Evolutionary conservation across 257 asterid species (phyloP), one percentile per base, ranked within the genome.

Genomic region (Paulownia fortunei): DNA sequence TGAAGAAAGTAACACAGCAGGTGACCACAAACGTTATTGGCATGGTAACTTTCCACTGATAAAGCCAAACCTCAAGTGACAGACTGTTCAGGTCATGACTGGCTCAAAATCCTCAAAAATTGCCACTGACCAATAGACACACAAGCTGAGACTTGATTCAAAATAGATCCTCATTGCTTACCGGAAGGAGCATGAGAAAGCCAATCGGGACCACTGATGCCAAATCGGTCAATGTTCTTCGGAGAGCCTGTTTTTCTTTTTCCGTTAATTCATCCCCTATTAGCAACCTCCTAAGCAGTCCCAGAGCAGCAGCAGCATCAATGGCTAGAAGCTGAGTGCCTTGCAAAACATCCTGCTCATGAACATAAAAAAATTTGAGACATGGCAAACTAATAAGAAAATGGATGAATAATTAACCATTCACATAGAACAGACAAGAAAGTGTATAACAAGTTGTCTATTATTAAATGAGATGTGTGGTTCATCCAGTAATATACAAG

Each of bases 241-340:
- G 83, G 76, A 96, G 91, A 79, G 97, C 97, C 84, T 92, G 97
- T 73, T 93, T 96, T 86, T 96, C 99, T 79, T 96, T 96, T 56
- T 92, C 95, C 0, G 97, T 86, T 78, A 96, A 80, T 62, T 92
- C 98, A 84, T 96, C 99, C 68, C 99, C 91, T 73, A 84, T 89
- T 51, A 96, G 79, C 72, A 82, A 82, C 88, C 97, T 87, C 81
- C 87, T 87, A 18, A 96, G 92, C 69, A 93, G 88, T 75, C 82
- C 97, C 84, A 82, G 5, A 77, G 99, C 97, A 73, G 98, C 98
- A 82, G 78, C 96, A 81, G 90, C 92, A 75, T 96, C 99, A 47
- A 93, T 87, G 41, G 98, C 99, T 70, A 96, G 97, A 84, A 96
- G 98, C 89, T 96, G 99, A 75, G 98, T 93, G 66, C 99, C 99